Evolutionary conservation across 768 basidiomycete genomes (phyloP), one percentile per base, ranked within the genome.

Genomic region (Lentinula lateritia): DNA sequence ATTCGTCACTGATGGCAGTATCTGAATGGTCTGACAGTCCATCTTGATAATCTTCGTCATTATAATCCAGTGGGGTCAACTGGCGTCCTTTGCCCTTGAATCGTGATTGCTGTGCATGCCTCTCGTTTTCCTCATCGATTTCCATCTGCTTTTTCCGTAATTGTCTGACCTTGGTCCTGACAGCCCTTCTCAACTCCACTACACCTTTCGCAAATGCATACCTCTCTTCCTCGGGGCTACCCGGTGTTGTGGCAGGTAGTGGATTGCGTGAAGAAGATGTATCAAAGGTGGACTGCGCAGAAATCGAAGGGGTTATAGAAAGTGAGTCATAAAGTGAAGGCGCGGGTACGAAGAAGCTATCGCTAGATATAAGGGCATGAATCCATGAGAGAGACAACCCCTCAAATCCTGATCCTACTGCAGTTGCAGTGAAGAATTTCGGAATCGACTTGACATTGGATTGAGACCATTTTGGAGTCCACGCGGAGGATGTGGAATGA

Each of bases 311-410:
- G 6, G 20, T 38, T 20, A 41, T 6, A 23, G 53, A 9, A 7
- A 55, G 9, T 10, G 53, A 42, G n/a, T 2, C 16, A 38, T 55
- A 39, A 3, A 55, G 53, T 38, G 53, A 55, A 36, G 53, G 53
- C 6, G 53, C 35, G 20, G 53, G 38, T 52, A 94, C 81, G 71
- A 94, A 97, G 56, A 96, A 80, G 6, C 85, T 81, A 69, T 98
- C 91, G 0, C 89, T 86, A 8, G 87, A 84, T 13, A 95, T 69
- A 32, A 95, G 70, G 1, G 87, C 89, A 36, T 86, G 78, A 50
- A 90, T 79, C 90, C 93, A 95, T 34, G 73, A 64, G 2, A 92
- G 79, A n/a, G 76, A 81, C 15, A 96, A 72, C 0, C 94, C 93
- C 2, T 87, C 86, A 20, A 83, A 18, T 55, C 20, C 52, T 2